phyloP scores from a whole-genome alignment of 2,329 filamentous ascomycete genomes.

The Exophiala spinifera region DNA sequence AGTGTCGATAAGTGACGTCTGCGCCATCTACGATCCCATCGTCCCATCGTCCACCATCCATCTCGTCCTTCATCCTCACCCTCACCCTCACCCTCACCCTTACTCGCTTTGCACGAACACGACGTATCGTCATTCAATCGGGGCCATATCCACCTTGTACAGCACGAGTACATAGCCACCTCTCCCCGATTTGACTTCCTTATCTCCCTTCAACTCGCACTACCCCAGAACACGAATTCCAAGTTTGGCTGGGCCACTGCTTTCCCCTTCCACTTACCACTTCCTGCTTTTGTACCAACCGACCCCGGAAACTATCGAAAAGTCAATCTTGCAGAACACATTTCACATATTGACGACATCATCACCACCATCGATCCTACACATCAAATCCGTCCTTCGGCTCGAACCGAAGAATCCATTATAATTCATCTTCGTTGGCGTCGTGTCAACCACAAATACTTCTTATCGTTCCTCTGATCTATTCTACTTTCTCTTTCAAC shows the following conservation, averaged over 20 bases:
- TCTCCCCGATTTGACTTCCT: no score
- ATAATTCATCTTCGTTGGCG: no score
- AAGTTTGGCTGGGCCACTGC: no score
- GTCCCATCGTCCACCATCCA: background rate
- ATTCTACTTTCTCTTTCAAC: background rate
- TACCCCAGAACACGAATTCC: background rate
- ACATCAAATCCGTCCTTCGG: background rate
- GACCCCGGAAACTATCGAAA: background rate
- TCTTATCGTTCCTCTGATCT: no score
- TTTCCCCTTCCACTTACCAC: no score
- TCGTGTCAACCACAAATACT: background rate
- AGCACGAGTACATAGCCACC: no score
- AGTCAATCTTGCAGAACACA: background rate
- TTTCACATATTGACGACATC: background rate
- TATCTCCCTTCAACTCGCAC: background rate
- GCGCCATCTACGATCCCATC: no score
- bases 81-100: background rate
- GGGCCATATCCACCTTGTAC: no score
- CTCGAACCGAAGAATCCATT: background rate
- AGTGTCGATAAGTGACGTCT: no score
- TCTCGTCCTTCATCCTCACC: background rate
- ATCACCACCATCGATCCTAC: background rate
- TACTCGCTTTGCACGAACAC: no score
- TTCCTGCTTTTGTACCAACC: no score
- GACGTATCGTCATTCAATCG: no score